Evolutionary conservation across 1,284 basidiomycete species (phyloP), one percentile per base, ranked within the genome.

Genomic region (Takashimella koratensis): DNA sequence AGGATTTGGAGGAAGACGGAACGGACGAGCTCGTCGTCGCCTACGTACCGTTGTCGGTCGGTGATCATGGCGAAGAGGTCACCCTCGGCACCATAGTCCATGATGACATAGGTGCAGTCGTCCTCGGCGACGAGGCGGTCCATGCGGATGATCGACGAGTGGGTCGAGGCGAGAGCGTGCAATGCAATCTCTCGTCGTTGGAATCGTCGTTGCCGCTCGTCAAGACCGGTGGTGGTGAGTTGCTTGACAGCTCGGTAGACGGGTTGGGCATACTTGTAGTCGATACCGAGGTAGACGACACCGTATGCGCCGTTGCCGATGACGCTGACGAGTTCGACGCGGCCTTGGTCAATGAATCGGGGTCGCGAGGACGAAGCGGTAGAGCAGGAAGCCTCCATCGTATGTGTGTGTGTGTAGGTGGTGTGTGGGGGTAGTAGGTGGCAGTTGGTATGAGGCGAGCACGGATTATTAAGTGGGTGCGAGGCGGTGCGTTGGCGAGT

Each of bases 241-340:
- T 91, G 95, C 79, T 98, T 98, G 76, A 98, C 91, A 45, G 95
- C 95, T 83, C 91, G 70, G 53, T 67, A 68, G 19, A 66, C 55
- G 19, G 57, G 57, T 81, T 83, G 66, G 79, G 80, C 52, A 72
- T 51, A 81, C 78, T 53, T 79, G 47, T 67, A 50, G 57, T 88
- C 88, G 59, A 88, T 77, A 36, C 88, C 93, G 59, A 87, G 87
- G 77, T 96, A 97, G 47, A 97, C 94, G 66, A 95, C 87, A 57
- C 95, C 95, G 73, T 97, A 98, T 24, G 93, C 93, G 45, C 95
- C 95, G 49, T 91, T 85, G 50, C 95, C 95, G 52, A 98, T 85
- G 54, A 96, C 84, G 67, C 88, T 85, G 65, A 90, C 84, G 66
- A 98, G 88, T 77, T 94, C 85, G 59, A 98, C 83, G 49, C 82